Percentiles rank a stretch among this genome's conserved stretches.
Evolutionary conservation across 352 stramenopile genomes (phyloP).

Genomic region (Phytophthora sp.): DNA sequence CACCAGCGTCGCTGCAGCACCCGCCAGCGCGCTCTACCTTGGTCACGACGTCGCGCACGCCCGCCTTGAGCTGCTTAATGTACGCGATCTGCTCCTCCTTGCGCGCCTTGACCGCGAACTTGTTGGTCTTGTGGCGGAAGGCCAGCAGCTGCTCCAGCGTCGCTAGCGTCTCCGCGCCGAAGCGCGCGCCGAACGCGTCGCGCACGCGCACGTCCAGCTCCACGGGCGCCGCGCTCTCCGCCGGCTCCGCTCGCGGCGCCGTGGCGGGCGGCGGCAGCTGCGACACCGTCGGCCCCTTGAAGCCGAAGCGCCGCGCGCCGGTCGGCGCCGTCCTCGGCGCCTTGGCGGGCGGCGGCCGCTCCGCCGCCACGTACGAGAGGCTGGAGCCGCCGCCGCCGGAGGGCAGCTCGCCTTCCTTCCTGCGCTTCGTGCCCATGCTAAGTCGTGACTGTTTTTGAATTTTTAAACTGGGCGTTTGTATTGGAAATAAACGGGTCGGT

Average conservation of each 20-base stretch:
- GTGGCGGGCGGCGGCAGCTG: constrained; percentile 17
- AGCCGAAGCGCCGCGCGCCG: constrained; percentile 41
- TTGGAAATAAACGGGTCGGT: constrained; percentile 13
- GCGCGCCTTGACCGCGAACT: constrained; percentile 64
- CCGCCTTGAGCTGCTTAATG: constrained; percentile 61
- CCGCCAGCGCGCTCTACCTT: constrained; percentile 27
- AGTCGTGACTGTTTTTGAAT: constrained; percentile 18
- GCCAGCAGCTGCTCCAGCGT: constrained; percentile 62
- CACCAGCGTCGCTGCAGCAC: neutral
- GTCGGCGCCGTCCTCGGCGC: constrained; percentile 12
- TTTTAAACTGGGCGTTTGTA: constrained; percentile 22
- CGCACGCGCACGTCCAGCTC: constrained; percentile 35
- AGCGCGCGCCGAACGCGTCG: constrained; percentile 40
- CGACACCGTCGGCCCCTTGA: constrained; percentile 41
- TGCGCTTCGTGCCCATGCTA: constrained; percentile 44
- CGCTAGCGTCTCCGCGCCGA: constrained; percentile 38
- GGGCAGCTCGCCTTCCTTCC: constrained; percentile 27
- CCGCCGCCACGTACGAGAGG: constrained; percentile 21
- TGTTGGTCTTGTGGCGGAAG: constrained; percentile 67
- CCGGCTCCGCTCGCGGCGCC: neutral
- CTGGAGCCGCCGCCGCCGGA: constrained; percentile 7
- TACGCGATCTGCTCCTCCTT: constrained; percentile 65
- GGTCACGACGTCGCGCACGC: constrained; percentile 39
- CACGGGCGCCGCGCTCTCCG: neutral
- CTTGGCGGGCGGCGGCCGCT: constrained; percentile 28